Base-by-base conservation (phyloP, 1,284 basidiomycete genomes). In the Anthracocystis panici-leucophaei region DNA sequence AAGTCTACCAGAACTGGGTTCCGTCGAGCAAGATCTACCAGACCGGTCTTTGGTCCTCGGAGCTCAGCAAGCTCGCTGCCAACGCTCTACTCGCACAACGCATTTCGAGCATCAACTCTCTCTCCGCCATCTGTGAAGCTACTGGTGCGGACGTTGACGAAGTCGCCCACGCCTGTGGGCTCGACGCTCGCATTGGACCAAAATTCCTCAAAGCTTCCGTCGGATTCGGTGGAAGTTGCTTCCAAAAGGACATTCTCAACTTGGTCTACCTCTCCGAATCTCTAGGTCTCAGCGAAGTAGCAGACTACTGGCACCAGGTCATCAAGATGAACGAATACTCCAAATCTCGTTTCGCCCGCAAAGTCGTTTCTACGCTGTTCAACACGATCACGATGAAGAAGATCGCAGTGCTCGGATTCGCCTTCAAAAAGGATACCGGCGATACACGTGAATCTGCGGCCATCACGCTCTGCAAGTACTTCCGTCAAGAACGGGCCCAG, bases 81-180 rank as follows among this genome's bases (percentile, higher is more conserved):
- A 99, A 99, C 86, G 96, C 96, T 53, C 94, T 99, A 91, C 91
- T 99, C 65, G 97, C 96, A 10, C 86, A 88, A 86, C 93, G 97
- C 75, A 99, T 99, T 86, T 98, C 96, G 10, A 97, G 94, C 61
- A 90, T 99, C 88, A 99, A 99, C 86, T 94, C 96, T 14, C 91
- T 99, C 45, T 96, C 95, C 25, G 97, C 97, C 57, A 97, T 99
- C 85, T 99, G 97, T 86, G 97, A 99, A 87, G 95, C 94, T n/a
- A 99, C 97, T 7, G 97, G 96, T 55, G 97, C 97, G 64, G 96
- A 96, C 88, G 94, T 99, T 65, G 94, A 97, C 86, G 97, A 99
- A 87, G 96, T 99, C 74, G 92, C 97, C 2, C 90, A 93, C 84
- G 95, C 97, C 11, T 92, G 97, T 83, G 96, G 96, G 33, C 91